phyloP scores from a whole-genome alignment of 176 grass and related monocot species.

The Typha latifolia region DNA sequence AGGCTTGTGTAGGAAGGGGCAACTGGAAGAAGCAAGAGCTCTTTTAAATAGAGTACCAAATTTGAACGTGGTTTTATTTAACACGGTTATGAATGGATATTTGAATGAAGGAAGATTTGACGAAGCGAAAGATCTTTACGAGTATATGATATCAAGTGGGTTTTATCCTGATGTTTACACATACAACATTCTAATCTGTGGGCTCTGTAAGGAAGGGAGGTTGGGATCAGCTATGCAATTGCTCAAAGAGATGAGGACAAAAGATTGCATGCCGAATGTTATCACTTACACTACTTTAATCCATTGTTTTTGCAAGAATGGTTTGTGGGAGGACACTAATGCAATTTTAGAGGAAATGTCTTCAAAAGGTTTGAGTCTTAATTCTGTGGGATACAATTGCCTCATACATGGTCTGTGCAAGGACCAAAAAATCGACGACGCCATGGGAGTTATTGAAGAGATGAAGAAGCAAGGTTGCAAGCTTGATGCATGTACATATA shows the following conservation, averaged over 20 bases:
- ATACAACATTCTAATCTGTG: conserved; percentile 59
- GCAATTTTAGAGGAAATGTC: conserved; percentile 49
- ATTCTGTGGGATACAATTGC: conserved; percentile 68
- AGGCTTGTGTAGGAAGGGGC: conserved; percentile 42
- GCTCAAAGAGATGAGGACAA: conserved; percentile 62
- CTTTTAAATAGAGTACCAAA: conserved; percentile 44
- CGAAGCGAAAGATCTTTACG: conserved; percentile 57
- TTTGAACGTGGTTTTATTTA: conserved; percentile 66
- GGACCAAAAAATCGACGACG: conserved; percentile 49
- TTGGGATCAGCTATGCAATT: conserved; percentile 43
- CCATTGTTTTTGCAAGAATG: conserved; percentile 50
- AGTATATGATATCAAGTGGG: conserved; percentile 44
- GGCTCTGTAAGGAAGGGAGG: conserved; percentile 63
- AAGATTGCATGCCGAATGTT: conserved; percentile 39
- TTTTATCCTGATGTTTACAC: conserved; percentile 58
- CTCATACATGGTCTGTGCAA: conserved; percentile 73
- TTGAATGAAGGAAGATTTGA: conserved; percentile 35
- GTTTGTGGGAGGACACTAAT: conserved; percentile 58
- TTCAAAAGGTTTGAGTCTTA: conserved; percentile 46
- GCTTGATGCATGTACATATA: conserved; percentile 77
- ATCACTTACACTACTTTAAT: conserved; percentile 69
- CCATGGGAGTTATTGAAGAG: conserved; percentile 46
- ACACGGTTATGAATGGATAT: conserved; percentile 68
- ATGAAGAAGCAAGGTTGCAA: conserved; percentile 67
- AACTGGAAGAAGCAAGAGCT: conserved; percentile 44